A percentile compares a stretch with the other conserved stretches of the same genome.
These are phyloP conservation scores for Penicillium roqueforti DNA, from an alignment of 495 filamentous ascomycete species.

Conservation along the genomic window DNA sequence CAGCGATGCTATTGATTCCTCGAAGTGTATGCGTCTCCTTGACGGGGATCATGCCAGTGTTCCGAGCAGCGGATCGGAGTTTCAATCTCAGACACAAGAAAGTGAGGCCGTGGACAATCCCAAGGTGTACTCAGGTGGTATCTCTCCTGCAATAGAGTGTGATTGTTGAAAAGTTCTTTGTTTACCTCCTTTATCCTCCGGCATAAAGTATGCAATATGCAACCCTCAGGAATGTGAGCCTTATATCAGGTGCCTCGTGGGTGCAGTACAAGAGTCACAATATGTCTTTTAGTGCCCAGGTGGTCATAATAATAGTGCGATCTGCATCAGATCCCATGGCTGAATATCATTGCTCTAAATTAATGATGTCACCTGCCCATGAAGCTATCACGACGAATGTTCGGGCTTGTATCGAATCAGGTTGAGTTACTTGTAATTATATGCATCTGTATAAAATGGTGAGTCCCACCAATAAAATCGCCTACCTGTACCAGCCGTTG, in stretches of 20 bases:
- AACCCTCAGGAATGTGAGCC: conserved; percentile 1
- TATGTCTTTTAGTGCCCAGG: not conserved
- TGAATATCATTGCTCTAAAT: not conserved
- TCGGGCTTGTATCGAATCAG: not conserved
- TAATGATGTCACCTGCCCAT: conserved; percentile 4
- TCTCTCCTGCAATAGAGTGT: not conserved
- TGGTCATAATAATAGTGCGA: not conserved
- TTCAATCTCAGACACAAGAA: not conserved
- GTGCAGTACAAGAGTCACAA: not conserved
- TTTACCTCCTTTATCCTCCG: conserved; percentile 3
- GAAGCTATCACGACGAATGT: not conserved
- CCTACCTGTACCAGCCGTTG: not conserved
- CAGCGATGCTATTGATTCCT: not conserved
- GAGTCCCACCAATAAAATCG: not conserved
- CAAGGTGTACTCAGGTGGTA: conserved; percentile 1
- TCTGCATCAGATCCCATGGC: not conserved
- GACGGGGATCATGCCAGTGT: conserved; percentile 6
- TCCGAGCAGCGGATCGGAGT: not conserved
- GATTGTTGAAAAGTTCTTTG: not conserved
- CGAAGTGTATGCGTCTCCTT: not conserved
- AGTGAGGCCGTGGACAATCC: not conserved
- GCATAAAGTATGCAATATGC: conserved; percentile 4
- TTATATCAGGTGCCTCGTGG: not conserved
- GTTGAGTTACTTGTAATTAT: not conserved
- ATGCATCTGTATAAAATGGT: not conserved